Evolutionary conservation across 2,329 filamentous ascomycete species (phyloP).

Genomic region (Akanthomyces dipterigenus): DNA sequence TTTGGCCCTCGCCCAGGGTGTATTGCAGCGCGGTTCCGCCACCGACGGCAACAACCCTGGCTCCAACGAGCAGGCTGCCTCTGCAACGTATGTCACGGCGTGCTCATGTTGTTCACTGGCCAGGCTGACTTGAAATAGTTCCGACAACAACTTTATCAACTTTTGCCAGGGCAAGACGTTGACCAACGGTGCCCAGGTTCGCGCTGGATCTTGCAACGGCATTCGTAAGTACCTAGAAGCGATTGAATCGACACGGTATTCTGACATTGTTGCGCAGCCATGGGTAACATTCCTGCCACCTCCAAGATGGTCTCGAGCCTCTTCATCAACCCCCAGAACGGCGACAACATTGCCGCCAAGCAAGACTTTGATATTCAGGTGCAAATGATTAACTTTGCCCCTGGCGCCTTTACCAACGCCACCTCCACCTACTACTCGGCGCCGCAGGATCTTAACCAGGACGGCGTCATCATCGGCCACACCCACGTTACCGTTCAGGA

Average conservation of each 20-base stretch:
- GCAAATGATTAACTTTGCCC: slow-evolving; percentile 44
- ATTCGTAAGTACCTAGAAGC: slow-evolving; percentile 40
- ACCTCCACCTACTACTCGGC: slow-evolving; percentile 54
- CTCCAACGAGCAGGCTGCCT: slow-evolving; percentile 43
- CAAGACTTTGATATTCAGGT: slow-evolving; percentile 47
- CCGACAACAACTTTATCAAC: slow-evolving; percentile 57
- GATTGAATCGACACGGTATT: background rate
- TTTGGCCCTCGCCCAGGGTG: slow-evolving; percentile 33
- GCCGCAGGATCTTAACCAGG: slow-evolving; percentile 44
- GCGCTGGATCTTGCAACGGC: slow-evolving; percentile 56
- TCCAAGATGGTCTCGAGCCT: slow-evolving; percentile 52
- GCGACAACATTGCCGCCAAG: slow-evolving; percentile 39
- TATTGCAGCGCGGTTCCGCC: slow-evolving; percentile 44
- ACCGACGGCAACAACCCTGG: slow-evolving; percentile 40
- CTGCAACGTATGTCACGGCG: slow-evolving; percentile 38
- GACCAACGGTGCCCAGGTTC: slow-evolving; percentile 55
- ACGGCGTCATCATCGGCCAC: slow-evolving; percentile 50
- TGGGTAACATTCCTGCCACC: slow-evolving; percentile 53
- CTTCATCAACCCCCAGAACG: slow-evolving; percentile 46
- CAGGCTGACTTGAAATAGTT: slow-evolving; percentile 34
- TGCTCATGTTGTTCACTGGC: background rate
- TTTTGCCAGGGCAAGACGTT: slow-evolving; percentile 48
- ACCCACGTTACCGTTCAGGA: slow-evolving; percentile 54
- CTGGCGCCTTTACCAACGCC: slow-evolving; percentile 57
- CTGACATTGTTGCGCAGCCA: slow-evolving; percentile 31